These are phyloP conservation scores for Solanum pennellii DNA, from an alignment of 257 asterid species.

Conservation along the genomic window DNA sequence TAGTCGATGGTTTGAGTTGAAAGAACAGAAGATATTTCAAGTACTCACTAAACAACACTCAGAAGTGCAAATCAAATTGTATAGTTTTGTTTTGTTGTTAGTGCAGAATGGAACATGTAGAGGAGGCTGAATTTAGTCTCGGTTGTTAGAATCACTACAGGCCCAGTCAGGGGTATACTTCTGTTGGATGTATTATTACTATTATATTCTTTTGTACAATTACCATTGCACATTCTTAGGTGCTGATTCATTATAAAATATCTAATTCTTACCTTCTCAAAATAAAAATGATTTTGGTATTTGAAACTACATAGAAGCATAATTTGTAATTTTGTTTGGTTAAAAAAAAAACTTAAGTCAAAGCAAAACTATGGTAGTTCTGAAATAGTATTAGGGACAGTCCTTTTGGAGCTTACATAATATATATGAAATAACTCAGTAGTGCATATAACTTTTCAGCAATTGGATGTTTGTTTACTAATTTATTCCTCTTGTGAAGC, in stretches of 20 bases:
- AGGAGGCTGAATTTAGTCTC: background rate
- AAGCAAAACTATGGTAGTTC: background rate
- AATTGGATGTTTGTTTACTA: background rate
- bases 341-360: background rate
- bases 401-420: background rate
- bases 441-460: background rate
- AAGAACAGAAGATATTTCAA: background rate
- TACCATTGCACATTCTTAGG: background rate
- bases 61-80: background rate
- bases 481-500: background rate
- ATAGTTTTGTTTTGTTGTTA: background rate
- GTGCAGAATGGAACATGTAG: background rate
- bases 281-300: background rate
- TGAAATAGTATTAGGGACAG: background rate
- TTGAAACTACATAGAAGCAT: background rate
- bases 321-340: background rate
- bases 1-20: background rate
- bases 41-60: background rate
- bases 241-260: background rate
- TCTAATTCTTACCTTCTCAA: background rate
- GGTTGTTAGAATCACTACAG: background rate
- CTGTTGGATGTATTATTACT: background rate
- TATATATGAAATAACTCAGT: background rate
- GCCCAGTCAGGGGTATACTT: background rate
- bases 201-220: background rate